Evolutionary conservation across 2,329 filamentous ascomycete species (phyloP).

Genomic region (Colletotrichum musicola): DNA sequence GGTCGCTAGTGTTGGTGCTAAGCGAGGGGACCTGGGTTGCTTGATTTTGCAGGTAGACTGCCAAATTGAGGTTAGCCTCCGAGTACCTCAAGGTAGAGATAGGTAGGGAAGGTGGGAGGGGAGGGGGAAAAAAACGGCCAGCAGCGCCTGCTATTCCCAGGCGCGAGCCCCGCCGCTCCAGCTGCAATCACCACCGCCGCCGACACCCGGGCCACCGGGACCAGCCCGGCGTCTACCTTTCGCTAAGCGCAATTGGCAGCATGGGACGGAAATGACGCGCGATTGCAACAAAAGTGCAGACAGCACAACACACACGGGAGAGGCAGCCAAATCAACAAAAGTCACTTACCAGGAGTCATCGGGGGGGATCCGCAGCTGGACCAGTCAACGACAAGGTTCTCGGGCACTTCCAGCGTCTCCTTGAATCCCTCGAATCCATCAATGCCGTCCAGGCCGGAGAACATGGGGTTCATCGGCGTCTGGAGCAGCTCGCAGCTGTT

Average conservation of each 20-base stretch:
- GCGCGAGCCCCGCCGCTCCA: conserved; percentile 27
- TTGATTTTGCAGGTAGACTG: conserved; percentile 65
- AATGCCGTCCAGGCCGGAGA: conserved; percentile 77
- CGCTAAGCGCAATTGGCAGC: conserved; percentile 9
- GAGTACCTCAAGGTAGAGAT: background rate
- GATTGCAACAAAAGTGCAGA: conserved; percentile 1
- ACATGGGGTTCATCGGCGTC: conserved; percentile 85
- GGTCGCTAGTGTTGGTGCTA: conserved; percentile 74
- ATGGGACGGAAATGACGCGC: background rate
- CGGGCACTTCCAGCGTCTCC: conserved; percentile 77
- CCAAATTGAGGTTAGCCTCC: conserved; percentile 52
- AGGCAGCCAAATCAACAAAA: conserved; percentile 23
- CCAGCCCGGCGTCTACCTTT: background rate
- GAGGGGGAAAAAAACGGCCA: background rate
- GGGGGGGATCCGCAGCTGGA: conserved; percentile 83
- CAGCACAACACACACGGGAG: background rate
- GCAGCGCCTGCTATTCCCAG: conserved; percentile 2
- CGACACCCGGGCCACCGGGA: conserved; percentile 15
- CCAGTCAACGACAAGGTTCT: conserved; percentile 84
- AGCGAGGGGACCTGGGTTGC: conserved; percentile 68
- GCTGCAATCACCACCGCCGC: conserved; percentile 7
- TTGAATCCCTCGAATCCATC: conserved; percentile 69
- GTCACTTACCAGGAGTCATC: conserved; percentile 86
- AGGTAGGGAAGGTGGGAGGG: background rate
- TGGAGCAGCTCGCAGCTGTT: conserved; percentile 81